Evolutionary conservation across 139 green algal genomes (phyloP).

Genomic region (Chlorella sorokiniana): DNA sequence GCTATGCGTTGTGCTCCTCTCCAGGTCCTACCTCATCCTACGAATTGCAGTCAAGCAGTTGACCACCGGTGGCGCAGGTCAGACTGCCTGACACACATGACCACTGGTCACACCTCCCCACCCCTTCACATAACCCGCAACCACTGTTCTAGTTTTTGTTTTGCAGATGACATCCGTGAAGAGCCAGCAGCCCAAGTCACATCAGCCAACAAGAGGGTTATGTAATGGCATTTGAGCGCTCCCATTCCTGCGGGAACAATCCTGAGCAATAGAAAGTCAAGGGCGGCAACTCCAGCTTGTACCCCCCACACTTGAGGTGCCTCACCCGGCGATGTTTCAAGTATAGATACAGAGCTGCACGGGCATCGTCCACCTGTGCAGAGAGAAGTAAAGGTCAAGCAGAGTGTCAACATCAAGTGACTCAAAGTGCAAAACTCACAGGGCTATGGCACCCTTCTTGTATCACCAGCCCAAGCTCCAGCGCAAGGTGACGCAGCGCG

Average conservation of each 20-base stretch:
- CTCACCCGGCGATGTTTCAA: conserved; percentile 53
- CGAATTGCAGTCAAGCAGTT: conserved; percentile 53
- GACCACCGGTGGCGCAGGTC: conserved; percentile 27
- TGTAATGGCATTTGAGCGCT: too few relatives aligned
- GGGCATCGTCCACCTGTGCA: conserved; percentile 67
- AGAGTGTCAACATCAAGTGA: too few relatives aligned
- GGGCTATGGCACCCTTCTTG: conserved; percentile 67
- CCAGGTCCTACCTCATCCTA: conserved; percentile 73
- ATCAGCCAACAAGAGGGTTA: too few relatives aligned
- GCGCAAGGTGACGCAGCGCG: conserved; percentile 56
- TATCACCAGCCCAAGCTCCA: conserved; percentile 73
- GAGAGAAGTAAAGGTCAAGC: too few relatives aligned
- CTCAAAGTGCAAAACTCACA: too few relatives aligned
- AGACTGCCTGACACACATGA: background rate
- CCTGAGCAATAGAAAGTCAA: background rate
- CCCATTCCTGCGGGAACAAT: background rate
- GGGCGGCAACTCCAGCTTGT: too few relatives aligned
- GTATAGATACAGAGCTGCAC: conserved; percentile 67
- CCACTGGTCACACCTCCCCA: background rate
- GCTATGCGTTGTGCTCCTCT: background rate
- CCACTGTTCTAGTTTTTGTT: background rate
- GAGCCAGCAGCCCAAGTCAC: background rate
- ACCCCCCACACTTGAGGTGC: background rate
- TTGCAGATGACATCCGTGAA: conserved; percentile 29
- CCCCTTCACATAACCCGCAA: background rate